Evolutionary conservation across 371 early-diverging fungal species (phyloP), one percentile per base, ranked within the genome.

Genomic region (Chytridiales sp.): DNA sequence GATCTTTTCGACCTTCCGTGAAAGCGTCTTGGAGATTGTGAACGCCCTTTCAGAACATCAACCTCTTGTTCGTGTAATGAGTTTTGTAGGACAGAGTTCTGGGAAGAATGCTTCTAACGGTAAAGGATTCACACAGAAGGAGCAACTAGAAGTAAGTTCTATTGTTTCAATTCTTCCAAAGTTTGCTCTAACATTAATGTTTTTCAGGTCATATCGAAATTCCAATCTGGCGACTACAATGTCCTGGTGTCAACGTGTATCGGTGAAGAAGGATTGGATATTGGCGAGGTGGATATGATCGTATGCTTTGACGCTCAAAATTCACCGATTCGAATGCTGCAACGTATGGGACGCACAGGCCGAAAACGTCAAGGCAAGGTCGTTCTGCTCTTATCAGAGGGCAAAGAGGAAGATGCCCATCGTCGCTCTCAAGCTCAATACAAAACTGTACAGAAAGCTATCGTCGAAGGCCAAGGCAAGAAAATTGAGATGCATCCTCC

Each of bases 181-280:
- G 38, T 34, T 57, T 34, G 11, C 19, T 17, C 8, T 4, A 46
- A 36, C 11, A 31, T 49, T 21, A 36, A 21, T 31, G 6, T 13
- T 56, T 61, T 53, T 49, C 66, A 68, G 79, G 78, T 83, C 29
- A 72, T 88, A 22, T 62, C 65, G 13, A 79, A 83, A 29, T 93
- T 94, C 59, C 83, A 86, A 48, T 47, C 60, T 1, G 92, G 93
- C 27, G 73, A 77, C 24, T 79, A 83, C 52, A 97, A 97, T 67
- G 87, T 91, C 2, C 74, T 97, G 0, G 94, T 95, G 0, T 85
- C 92, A 2, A 95, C 97, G 0, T 90, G 86, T 21, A 94, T 97
- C 52, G 97, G 95, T 41, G 97, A 97, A 75, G 97, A 97, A 77
- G 97, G 97, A 1, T 73, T 97, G 26, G 97, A 97, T 70, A 97